Evolutionary conservation across 176 grass and related monocot species (phyloP), one percentile per base, ranked within the genome.

Genomic region (Oryza longistaminata): DNA sequence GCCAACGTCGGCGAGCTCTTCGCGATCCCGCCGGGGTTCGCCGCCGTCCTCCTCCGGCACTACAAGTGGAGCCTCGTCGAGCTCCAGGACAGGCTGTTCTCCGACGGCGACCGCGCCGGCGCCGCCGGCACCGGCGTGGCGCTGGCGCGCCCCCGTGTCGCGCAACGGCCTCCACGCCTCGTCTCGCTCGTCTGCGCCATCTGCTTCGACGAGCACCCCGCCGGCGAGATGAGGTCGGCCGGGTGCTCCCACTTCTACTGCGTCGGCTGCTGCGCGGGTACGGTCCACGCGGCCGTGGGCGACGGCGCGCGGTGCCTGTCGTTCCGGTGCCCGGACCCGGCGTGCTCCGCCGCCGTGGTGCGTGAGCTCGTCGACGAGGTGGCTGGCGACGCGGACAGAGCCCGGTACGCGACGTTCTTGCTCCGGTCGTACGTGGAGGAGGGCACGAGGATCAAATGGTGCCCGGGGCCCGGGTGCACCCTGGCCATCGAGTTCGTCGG

Each of bases 401-500:
- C 43, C 3, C 64, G 82, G 71, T 90, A 90, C 72, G 71, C 27
- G 1, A 8, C 6, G 53, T 90, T 90, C 68, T 2, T 70, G 11
- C 76, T 87, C 25, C 80, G 87, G 26, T 90, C 91, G 16, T 90
- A 65, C 68, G 70, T 93, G 49, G 87, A 93, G 70, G 84, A 93
- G 2, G 82, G 50, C 76, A 83, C 37, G 45, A 89, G 33, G 62
- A 10, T 84, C 37, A 73, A 62, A 67, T 93, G 91, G 91, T 93
- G 85, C 78, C 88, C 88, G 0, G 81, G 73, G 4, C 50, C 85
- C 2, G 82, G 78, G 2, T 93, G 88, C 86, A 58, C 76, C 11
- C 66, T 34, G n/a, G 88, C 88, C 16, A 64, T 90, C 1, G 17
- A 78, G 37, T 77, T 45, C 22, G 2, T 16, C 9, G 37, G 11